These are phyloP conservation scores for Sporobolomyces pararoseus DNA, from an alignment of 768 basidiomycete species.

Conservation along the genomic window DNA sequence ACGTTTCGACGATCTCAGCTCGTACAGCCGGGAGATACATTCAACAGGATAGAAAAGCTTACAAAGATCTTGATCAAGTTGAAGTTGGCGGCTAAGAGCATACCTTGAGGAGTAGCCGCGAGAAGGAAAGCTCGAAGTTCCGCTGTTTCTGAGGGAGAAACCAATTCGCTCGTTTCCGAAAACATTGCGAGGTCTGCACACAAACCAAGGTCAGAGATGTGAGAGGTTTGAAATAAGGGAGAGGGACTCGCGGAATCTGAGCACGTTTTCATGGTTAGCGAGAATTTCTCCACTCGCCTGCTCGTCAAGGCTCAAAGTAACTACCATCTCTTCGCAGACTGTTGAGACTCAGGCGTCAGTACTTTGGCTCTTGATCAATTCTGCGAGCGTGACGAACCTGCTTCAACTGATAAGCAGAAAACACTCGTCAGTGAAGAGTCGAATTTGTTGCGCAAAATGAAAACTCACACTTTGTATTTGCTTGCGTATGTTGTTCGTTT, in stretches of 20 bases:
- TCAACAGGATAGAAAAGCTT: neutral
- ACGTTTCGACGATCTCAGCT: no score
- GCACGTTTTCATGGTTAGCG: neutral
- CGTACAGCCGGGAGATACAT: no score
- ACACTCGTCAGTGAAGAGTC: no score
- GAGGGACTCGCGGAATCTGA: neutral
- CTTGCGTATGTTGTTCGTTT: no score
- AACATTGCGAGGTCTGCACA: neutral
- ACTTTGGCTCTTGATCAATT: no score
- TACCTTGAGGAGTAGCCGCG: neutral
- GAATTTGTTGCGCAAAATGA: no score
- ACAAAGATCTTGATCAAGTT: neutral
- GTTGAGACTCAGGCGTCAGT: no score
- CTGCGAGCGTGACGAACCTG: no score
- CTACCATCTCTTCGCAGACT: neutral
- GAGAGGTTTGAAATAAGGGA: neutral
- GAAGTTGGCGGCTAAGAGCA: neutral
- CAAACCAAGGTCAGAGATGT: neutral
- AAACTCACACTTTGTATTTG: no score
- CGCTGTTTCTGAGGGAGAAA: no score
- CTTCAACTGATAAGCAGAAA: no score
- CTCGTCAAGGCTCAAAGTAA: neutral
- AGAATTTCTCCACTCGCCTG: neutral
- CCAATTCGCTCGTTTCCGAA: no score
- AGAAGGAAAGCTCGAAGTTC: neutral